Base-by-base conservation (phyloP, 140 eudicot species). In the Artemisia princeps region DNA sequence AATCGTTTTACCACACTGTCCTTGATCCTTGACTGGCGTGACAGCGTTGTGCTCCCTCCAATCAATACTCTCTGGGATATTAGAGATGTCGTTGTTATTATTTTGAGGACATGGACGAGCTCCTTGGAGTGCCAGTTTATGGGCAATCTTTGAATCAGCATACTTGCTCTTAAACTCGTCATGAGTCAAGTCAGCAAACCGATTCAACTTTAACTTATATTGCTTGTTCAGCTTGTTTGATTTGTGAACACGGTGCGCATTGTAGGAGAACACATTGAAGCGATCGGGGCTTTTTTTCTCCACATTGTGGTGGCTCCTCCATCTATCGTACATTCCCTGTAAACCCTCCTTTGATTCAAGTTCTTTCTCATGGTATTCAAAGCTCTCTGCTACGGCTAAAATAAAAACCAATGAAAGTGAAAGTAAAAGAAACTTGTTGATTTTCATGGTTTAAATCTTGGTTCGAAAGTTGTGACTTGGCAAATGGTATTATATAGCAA, bases 151-250 rank as follows among this genome's bases (percentile, higher is more conserved):
- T 9, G 94, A 83, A 53, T 83, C 80, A 14, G 89, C 84, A 51
- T 77, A 87, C n/a, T 60, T 50, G 70, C 62, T 77, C 17, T 64
- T 60, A 58, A 91, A 87, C 80, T 91, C 97, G 11, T 79, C 81
- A 72, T 63, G 80, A 33, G 95, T 91, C 84, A 91, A 37, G 71
- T 83, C 97, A 42, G 95, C 96, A 78, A 83, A 81, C 85, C 80
- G 76, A 88, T 89, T 89, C 66, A 89, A 56, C 75, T 82, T 81
- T 67, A 89, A 67, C 79, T 83, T 86, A 64, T 89, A 89, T 10
- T 90, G 81, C 80, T 78, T 81, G 46, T 86, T 86, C 83, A 59
- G 69, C 82, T 89, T 86, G 83, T 89, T 89, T 59, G 79, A 30
- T 10, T 60, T 55, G 71, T 83, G 81, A 50, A 89, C 85, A 65